Base-by-base conservation (phyloP, 768 basidiomycete genomes). In the Russula olivacea region DNA sequence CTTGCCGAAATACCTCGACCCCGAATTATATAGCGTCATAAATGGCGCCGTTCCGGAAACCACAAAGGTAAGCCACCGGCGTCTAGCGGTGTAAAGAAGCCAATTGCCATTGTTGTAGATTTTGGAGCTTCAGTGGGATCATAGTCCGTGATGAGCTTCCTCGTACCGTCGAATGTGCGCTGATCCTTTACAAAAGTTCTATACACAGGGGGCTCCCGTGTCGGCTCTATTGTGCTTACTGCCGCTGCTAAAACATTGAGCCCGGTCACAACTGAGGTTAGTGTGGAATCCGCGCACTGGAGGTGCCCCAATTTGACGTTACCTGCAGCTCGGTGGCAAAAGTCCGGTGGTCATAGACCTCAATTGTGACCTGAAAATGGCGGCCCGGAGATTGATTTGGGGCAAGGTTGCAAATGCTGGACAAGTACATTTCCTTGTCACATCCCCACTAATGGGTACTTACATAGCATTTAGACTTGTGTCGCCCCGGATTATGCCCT, bases 191-290 rank as follows among this genome's bases (percentile, higher is more conserved):
- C 55, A 23, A 55, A 61, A 85, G 83, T 87, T 61, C 68, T 86
- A 43, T 91, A 87, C 72, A 90, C 88, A 10, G 76, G 77, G 52
- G 76, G 78, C 32, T 79, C 78, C 3, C 79, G 82, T 30, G 82
- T 93, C 9, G 91, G 80, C 0, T 81, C 74, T 65, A 80, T 94
- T 50, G 80, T 94, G 10, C 82, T 86, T 1, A 71, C 78, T 0
- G 91, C 91, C 0, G 92, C 92, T 12, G 90, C 87, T 2, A 86
- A 92, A 72, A 80, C 82, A 58, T 72, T 93, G 9, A 88, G 89
- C 0, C 89, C 90, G 0, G 75, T 89, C 48, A 78, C 81, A 34
- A 76, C 82, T 47, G 85, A 86, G 76, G 76, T 83, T 14, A 14
- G 23, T 50, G 34, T 21, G 5, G 12, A n/a, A 19, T 15, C 19